Percentiles rank a stretch among this genome's conserved stretches.
phyloP scores from a whole-genome alignment of 2,329 filamentous ascomycete genomes.

The Metarhizium anisopliae region DNA sequence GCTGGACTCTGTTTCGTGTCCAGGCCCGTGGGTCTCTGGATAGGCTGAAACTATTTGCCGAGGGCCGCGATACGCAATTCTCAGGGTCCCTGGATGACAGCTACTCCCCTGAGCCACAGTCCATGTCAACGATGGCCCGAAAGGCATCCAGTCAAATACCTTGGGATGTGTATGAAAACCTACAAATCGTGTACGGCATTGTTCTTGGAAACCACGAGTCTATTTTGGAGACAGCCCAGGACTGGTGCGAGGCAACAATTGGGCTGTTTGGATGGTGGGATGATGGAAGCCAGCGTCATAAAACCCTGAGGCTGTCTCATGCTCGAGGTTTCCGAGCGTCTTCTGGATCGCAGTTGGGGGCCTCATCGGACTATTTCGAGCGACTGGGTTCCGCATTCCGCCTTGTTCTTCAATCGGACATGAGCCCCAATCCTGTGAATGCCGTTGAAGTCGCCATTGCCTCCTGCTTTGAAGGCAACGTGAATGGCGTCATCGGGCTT shows the following conservation, averaged over 20 bases:
- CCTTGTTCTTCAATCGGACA: constrained; percentile 58
- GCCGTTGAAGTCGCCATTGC: constrained; percentile 74
- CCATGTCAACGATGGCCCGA: constrained; percentile 57
- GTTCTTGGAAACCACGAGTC: constrained; percentile 67
- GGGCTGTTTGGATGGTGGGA: constrained; percentile 89
- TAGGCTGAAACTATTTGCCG: constrained; percentile 68
- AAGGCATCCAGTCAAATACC: constrained; percentile 81
- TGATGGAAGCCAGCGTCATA: constrained; percentile 50
- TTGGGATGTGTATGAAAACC: constrained; percentile 80
- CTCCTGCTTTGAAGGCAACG: constrained; percentile 73
- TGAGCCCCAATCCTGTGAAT: constrained; percentile 68
- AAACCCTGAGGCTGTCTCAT: constrained; percentile 30
- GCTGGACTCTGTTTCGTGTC: constrained; percentile 79
- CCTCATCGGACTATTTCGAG: constrained; percentile 62
- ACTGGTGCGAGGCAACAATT: constrained; percentile 86
- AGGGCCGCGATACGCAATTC: constrained; percentile 52
- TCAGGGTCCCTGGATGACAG: constrained; percentile 20
- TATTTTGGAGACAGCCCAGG: constrained; percentile 68
- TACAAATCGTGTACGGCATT: constrained; percentile 73
- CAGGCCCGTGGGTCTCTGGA: constrained; percentile 60
- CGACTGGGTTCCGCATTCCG: constrained; percentile 65
- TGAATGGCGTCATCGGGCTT: constrained; percentile 66
- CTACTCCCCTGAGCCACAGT: constrained; percentile 33
- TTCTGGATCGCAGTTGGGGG: constrained; percentile 33
- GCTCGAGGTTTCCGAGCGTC: constrained; percentile 28